These are phyloP conservation scores for Ophiostoma novo-ulmi DNA, from an alignment of 2,329 filamentous ascomycete species.

Conservation along the genomic window DNA sequence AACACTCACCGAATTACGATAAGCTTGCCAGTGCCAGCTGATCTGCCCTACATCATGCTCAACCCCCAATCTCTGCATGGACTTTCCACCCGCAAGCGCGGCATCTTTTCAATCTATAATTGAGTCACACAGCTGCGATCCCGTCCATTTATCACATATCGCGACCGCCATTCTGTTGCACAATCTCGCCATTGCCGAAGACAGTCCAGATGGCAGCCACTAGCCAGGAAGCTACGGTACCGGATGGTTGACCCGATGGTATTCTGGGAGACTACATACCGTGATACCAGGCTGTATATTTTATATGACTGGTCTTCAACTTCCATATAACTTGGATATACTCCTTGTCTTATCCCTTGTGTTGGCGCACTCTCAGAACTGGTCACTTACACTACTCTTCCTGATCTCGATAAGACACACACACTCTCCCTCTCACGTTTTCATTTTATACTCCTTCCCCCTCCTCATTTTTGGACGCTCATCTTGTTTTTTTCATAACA, in stretches of 20 bases:
- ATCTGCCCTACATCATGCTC: not conserved
- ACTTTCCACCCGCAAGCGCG: not conserved
- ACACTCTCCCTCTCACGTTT: not conserved
- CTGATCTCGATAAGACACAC: not conserved
- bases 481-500: too few species aligned
- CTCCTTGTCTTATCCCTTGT: not conserved
- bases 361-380: not conserved
- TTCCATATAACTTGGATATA: not conserved
- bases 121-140: constrained; percentile 1
- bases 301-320: not conserved
- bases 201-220: not conserved
- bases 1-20: not conserved
- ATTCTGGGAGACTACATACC: not conserved
- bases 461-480: not conserved
- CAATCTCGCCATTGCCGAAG: not conserved
- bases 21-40: constrained; percentile 11
- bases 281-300: not conserved
- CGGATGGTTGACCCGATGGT: not conserved
- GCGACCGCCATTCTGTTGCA: constrained; percentile 12
- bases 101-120: not conserved
- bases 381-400: not conserved
- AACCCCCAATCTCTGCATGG: not conserved
- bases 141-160: not conserved
- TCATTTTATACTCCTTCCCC: not conserved
- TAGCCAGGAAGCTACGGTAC: not conserved